Conservation (phyloP, 1,284 basidiomycete genomes). For the Cryptococcus sp. region DNA sequence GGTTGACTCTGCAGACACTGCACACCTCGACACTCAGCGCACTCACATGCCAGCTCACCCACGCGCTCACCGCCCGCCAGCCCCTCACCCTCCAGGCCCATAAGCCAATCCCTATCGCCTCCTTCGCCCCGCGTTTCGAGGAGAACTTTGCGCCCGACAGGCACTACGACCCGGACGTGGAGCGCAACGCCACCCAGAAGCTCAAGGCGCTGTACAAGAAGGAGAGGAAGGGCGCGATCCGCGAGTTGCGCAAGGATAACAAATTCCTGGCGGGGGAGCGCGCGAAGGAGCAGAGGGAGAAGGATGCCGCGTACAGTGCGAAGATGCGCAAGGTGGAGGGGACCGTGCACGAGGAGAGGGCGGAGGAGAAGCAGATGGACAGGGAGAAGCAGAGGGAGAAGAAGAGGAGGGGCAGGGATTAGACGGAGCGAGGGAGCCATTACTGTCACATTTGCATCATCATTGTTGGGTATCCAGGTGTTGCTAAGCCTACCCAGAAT, state of each 20-base stretch:
- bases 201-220: conserved; percentile 87
- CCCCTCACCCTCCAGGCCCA: conserved; percentile 87
- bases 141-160: conserved; percentile 63
- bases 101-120: conserved; percentile 92
- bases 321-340: conserved; percentile 79
- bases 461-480: too few relatives aligned
- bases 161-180: conserved; percentile 88
- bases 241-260: conserved; percentile 93
- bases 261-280: conserved; percentile 86
- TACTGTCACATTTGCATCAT: too few relatives aligned
- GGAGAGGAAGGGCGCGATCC: conserved; percentile 93
- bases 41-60: conserved; percentile 64
- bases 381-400: conserved; percentile 85
- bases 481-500: too few relatives aligned
- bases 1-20: conserved; percentile 50
- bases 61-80: conserved; percentile 66
- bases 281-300: conserved; percentile 75
- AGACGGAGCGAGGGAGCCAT: not conserved
- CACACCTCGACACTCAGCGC: conserved; percentile 52
- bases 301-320: conserved; percentile 72
- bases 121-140: conserved; percentile 93
- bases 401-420: conserved; percentile 76
- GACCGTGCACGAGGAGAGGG: conserved; percentile 81
- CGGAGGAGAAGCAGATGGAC: conserved; percentile 89
- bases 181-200: conserved; percentile 82